A percentile compares a stretch with the other conserved stretches of the same genome.
These are phyloP conservation scores for Diaporthe citri DNA, from an alignment of 2,329 filamentous ascomycete genomes.

Conservation along the genomic window DNA sequence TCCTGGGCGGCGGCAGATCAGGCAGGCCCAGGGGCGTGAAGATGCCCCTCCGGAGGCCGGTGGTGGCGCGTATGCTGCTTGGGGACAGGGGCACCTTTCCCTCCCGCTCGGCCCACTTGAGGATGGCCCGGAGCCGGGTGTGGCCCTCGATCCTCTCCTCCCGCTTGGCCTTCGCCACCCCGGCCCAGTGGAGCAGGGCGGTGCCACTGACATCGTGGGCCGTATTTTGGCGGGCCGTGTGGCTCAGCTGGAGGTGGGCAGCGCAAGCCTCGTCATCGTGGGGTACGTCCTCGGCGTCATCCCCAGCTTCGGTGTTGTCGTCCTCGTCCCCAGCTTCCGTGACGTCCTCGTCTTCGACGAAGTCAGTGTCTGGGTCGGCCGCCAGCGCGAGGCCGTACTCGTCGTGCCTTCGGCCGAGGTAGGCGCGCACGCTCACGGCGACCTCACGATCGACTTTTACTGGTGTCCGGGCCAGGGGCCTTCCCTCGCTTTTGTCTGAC, in stretches of 20 bases:
- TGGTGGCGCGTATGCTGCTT: background rate
- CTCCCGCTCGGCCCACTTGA: background rate
- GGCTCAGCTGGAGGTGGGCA: background rate
- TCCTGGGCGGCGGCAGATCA: background rate
- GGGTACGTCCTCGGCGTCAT: background rate
- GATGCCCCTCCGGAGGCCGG: background rate
- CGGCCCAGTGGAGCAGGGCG: background rate
- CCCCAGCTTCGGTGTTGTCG: background rate
- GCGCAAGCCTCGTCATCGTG: background rate
- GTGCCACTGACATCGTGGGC: background rate
- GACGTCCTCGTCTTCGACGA: background rate
- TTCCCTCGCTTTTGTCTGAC: background rate
- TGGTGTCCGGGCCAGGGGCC: fast-evolving
- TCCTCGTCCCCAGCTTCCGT: background rate
- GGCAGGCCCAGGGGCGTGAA: background rate
- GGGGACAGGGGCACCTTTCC: background rate
- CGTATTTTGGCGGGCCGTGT: background rate
- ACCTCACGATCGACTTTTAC: background rate
- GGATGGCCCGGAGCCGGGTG: background rate
- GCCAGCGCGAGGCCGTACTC: background rate
- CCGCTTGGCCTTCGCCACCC: background rate
- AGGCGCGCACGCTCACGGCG: background rate
- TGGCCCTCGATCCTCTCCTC: background rate
- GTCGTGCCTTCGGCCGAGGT: constrained; percentile 4
- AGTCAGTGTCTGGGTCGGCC: background rate